phyloP scores from a whole-genome alignment of 495 filamentous ascomycete species.

The Umbilicaria muhlenbergii region DNA sequence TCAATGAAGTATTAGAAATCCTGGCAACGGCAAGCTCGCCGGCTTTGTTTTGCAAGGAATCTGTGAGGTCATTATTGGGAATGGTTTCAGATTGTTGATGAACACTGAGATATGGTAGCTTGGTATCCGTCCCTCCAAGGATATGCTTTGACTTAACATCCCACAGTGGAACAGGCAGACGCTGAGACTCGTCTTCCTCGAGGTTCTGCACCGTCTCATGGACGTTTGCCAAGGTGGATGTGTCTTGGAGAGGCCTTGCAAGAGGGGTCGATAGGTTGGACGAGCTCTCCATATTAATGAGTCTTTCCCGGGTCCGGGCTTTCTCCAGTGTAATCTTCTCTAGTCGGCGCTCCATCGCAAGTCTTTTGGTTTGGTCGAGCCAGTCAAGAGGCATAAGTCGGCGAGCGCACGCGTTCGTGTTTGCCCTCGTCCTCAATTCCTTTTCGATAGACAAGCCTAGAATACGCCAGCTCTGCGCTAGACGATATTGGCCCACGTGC shows the following conservation, averaged over 20 bases:
- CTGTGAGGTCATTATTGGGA: neutral
- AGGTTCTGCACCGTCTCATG: conserved; percentile 20
- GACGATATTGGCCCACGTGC: conserved; percentile 38
- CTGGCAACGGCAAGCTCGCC: no score
- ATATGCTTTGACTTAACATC: no score
- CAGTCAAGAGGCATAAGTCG: no score
- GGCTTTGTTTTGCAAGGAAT: no score
- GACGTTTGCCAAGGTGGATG: conserved; percentile 18
- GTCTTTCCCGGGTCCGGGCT: conserved; percentile 5
- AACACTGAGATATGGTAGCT: conserved; percentile 16
- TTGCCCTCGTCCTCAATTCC: conserved; percentile 39
- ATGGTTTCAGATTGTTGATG: conserved; percentile 4
- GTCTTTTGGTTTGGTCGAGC: no score
- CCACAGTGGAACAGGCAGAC: conserved; percentile 20
- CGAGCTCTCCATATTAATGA: conserved; percentile 46
- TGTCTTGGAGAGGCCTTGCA: conserved; percentile 47
- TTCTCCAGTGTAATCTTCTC: no score
- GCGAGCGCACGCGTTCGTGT: conserved; percentile 5
- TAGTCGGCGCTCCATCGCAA: no score
- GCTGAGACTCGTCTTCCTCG: conserved; percentile 26
- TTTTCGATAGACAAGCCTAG: conserved; percentile 45
- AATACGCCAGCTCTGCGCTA: conserved; percentile 65
- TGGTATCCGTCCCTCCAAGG: no score
- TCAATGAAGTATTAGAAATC: no score
- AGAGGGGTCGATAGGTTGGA: conserved; percentile 71